Base-by-base conservation (phyloP, 129 eudicot genomes). In the Flaveria trinervia region DNA sequence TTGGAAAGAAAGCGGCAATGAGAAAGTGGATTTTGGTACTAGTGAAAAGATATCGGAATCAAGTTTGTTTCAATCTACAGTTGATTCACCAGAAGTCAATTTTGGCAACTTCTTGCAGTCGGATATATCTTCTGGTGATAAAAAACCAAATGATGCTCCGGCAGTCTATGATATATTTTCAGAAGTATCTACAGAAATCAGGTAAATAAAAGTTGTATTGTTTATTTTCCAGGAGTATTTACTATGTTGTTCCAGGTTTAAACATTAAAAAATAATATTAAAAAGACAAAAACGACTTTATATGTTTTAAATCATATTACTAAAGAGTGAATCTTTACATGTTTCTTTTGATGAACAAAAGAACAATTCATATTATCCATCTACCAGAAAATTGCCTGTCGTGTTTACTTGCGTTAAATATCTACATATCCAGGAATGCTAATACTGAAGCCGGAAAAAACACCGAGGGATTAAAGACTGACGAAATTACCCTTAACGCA, bases 21-120 rank as follows among this genome's bases (percentile, higher is more conserved):
- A 71, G 72, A 61, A 64, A 56, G 72, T 54, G 3, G 23, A 64
- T 64, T 64, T 28, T n/a, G 75, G 52, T 71, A 54, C 82, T 70
- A 65, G 71, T 11, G 66, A 80, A 15, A 76, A 80, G 59, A 76
- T 41, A 7, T 55, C 83, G 15, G 88, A 79, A 13, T n/a, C 75
- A 73, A 28, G 65, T 56, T 55, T 83, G 16, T 76, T 80, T 56
- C 70, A 73, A 41, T 69, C 80, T 16, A 54, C 73, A 11, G 46
- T 62, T 49, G 72, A 81, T 39, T 55, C 74, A 65, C 76, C 74
- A 44, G 82, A 80, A 76, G 72, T 75, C 52, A 75, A 84, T 78
- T 73, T 87, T 43, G 75, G 85, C 43, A 22, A 82, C 65, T 85
- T 85, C 59, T 52, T 78, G 16, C 83, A 83, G 77, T 74, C 86